These are phyloP conservation scores for Xerocomellus intermedius DNA, from an alignment of 768 basidiomycete genomes.

Conservation along the genomic window DNA sequence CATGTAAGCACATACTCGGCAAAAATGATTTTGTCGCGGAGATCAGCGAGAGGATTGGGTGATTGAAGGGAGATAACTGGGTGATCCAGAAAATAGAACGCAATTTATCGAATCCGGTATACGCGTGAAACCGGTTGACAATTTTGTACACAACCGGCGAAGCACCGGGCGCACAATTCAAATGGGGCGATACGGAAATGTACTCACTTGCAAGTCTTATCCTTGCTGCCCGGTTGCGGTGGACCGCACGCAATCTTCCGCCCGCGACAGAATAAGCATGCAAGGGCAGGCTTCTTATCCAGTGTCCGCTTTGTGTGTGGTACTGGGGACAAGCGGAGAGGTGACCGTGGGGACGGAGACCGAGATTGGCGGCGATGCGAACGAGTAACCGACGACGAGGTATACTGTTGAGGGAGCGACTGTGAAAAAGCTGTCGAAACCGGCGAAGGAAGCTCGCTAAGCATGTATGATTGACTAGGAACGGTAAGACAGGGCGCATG, in stretches of 20 bases:
- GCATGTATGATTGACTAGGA: conserved; percentile 20
- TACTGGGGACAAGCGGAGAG: conserved; percentile 20
- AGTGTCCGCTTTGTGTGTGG: conserved; percentile 25
- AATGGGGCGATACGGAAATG: not conserved
- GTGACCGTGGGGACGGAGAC: conserved; percentile 27
- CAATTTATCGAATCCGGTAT: conserved; percentile 11
- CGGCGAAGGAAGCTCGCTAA: conserved; percentile 14
- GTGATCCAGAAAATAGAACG: not conserved
- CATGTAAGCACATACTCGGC: conserved; percentile 22
- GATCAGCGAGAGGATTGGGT: conserved; percentile 27
- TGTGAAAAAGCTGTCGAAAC: conserved; percentile 8
- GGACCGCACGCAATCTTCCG: conserved; percentile 71
- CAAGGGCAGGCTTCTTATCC: conserved; percentile 59
- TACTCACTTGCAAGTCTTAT: conserved; percentile 67
- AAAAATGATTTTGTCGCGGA: conserved; percentile 18
- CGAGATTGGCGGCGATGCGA: conserved; percentile 23
- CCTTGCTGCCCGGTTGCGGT: conserved; percentile 49
- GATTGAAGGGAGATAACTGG: conserved; percentile 22
- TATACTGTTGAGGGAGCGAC: conserved; percentile 11
- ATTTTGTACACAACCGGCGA: conserved; percentile 5
- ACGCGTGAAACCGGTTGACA: conserved; percentile 12
- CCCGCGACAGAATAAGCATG: conserved; percentile 64
- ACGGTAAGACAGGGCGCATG: conserved; percentile 1
- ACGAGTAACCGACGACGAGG: conserved; percentile 16
- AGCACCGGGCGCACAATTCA: not conserved